phyloP scores from a whole-genome alignment of 768 basidiomycete species.

The Auriculariales sp. region DNA sequence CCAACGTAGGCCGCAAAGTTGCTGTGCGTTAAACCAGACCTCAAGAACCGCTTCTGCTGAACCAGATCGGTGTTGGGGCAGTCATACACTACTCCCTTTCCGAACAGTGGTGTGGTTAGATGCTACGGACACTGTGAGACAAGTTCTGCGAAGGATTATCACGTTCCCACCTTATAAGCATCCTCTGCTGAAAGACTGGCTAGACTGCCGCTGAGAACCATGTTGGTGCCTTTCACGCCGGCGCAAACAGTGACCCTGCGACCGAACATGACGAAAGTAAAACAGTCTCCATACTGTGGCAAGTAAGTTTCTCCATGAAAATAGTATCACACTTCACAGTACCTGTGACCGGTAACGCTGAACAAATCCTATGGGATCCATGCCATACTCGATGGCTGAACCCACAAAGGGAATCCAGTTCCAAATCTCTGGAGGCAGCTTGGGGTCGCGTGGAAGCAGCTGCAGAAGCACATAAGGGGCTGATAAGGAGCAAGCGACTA shows the following conservation, averaged over 20 bases:
- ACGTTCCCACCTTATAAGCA: constrained; percentile 72
- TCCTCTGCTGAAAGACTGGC: constrained; percentile 89
- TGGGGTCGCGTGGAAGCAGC: constrained; percentile 53
- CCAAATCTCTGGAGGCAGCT: constrained; percentile 85
- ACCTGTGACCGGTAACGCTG: constrained; percentile 68
- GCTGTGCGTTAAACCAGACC: constrained; percentile 84
- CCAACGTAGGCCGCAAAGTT: constrained; percentile 73
- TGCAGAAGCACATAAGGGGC: too few species aligned
- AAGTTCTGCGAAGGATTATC: too few species aligned
- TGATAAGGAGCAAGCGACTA: too few species aligned
- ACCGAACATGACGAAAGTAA: constrained; percentile 86
- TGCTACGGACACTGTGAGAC: constrained; percentile 41
- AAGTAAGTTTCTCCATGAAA: neutral
- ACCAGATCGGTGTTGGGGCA: constrained; percentile 92
- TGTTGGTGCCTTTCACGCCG: constrained; percentile 85
- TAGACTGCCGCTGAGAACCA: constrained; percentile 86
- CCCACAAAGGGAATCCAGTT: constrained; percentile 86
- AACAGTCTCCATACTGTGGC: constrained; percentile 87
- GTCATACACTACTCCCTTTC: constrained; percentile 95
- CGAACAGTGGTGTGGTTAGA: constrained; percentile 88
- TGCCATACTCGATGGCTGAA: constrained; percentile 78
- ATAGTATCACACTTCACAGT: constrained; percentile 8
- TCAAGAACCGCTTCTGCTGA: constrained; percentile 99
- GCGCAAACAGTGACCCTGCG: constrained; percentile 83
- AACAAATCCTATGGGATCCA: constrained; percentile 86